Evolutionary conservation across 2,329 filamentous ascomycete genomes (phyloP).

Genomic region (Coleophoma eucalyptorum): DNA sequence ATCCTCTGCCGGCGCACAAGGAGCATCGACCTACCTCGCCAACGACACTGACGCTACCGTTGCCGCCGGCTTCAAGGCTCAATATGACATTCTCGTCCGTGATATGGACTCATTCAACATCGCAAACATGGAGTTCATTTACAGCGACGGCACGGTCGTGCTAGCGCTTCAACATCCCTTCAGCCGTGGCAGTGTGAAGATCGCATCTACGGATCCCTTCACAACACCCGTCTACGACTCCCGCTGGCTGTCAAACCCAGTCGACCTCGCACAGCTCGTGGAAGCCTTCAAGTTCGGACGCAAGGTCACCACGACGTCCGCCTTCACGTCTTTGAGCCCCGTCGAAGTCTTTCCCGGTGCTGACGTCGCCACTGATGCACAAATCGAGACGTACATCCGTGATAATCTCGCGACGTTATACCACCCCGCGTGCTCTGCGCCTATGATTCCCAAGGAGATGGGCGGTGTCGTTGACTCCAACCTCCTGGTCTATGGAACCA

Average conservation of each 20-base stretch:
- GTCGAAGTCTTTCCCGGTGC: constrained; percentile 26
- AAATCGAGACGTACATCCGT: constrained; percentile 18
- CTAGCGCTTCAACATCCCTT: background rate
- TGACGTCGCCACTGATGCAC: constrained; percentile 14
- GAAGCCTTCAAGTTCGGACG: background rate
- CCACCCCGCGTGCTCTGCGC: constrained; percentile 6
- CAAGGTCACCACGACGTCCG: constrained; percentile 20
- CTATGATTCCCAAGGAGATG: constrained; percentile 5
- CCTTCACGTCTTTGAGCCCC: constrained; percentile 24
- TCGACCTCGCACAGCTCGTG: constrained; percentile 26
- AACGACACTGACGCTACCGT: background rate
- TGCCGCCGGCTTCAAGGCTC: background rate
- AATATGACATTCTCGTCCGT: background rate
- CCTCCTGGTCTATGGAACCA: constrained; percentile 6
- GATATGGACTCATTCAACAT: background rate
- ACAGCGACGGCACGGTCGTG: background rate
- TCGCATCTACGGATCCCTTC: constrained; percentile 19
- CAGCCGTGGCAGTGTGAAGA: constrained; percentile 18
- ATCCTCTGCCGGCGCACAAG: background rate
- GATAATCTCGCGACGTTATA: constrained; percentile 33
- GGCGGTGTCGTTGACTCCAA: constrained; percentile 7
- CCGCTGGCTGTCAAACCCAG: constrained; percentile 28
- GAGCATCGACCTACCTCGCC: background rate
- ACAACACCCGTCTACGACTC: constrained; percentile 27
- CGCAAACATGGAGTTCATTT: background rate